Conservation (phyloP, 2,329 filamentous ascomycete species). For the Furcasterigmium furcatum region DNA sequence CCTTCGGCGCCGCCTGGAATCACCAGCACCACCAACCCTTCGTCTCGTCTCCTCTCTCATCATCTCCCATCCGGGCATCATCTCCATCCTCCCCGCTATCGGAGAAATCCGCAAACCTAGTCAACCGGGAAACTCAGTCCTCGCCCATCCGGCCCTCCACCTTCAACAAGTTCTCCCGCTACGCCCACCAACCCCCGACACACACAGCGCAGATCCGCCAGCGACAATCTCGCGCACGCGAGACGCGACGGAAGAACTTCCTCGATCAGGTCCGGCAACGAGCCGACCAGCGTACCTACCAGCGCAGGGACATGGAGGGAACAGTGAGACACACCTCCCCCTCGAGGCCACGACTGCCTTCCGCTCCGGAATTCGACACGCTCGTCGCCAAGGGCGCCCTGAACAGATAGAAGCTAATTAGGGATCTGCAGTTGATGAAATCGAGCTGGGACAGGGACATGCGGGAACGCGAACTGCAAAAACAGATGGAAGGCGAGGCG, state of each 20-base stretch:
- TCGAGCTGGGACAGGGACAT: slow-evolving; percentile 30
- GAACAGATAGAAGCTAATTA: slow-evolving; percentile 1
- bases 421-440: slow-evolving; percentile 24
- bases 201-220: background rate
- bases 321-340: slow-evolving; percentile 32
- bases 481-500: slow-evolving; percentile 32
- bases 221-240: slow-evolving; percentile 42
- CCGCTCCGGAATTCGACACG: background rate
- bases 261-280: slow-evolving; percentile 63
- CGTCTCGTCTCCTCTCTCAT: slow-evolving; percentile 55
- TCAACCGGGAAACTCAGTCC: slow-evolving; percentile 39
- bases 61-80: slow-evolving; percentile 53
- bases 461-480: slow-evolving; percentile 23
- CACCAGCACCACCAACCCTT: slow-evolving; percentile 42
- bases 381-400: background rate
- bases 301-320: slow-evolving; percentile 60
- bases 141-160: slow-evolving; percentile 34
- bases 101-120: slow-evolving; percentile 28
- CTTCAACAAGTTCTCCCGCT: background rate
- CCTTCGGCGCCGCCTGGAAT: slow-evolving; percentile 27
- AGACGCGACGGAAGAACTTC: slow-evolving; percentile 65
- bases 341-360: background rate
- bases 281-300: slow-evolving; percentile 57
- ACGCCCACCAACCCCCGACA: background rate
- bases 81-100: slow-evolving; percentile 42